Evolutionary conservation across 306 rosid species (phyloP), one percentile per base, ranked within the genome.

Genomic region (Calophaca sinica): DNA sequence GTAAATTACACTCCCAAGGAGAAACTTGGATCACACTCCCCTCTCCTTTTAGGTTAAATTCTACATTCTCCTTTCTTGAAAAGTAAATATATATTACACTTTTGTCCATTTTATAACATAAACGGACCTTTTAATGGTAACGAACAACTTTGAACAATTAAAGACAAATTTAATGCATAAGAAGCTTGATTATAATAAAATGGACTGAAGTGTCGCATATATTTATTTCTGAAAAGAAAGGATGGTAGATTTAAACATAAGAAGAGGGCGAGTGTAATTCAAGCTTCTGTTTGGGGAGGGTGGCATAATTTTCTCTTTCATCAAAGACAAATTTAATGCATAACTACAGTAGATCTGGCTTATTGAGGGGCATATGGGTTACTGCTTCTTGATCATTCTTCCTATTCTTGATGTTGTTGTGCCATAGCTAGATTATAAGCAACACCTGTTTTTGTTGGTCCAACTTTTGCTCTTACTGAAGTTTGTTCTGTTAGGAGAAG

Each of bases 401-500:
- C 32, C 5, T 33, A 20, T 45, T 57, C 33, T 75, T 75, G 53
- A 13, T 51, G 28, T 62, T 52, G 35, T 2, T 52, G 45, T 48
- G 15, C 70, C 39, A 15, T 36, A 73, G 75, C 60, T 67, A 9
- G 12, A 68, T 36, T 61, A 32, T 64, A 32, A 62, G 11, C 51
- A 39, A 51, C 55, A 15, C 66, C 44, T 31, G 38, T 68, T 67
- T 53, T 35, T 46, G 71, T 33, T 63, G 68, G 42, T 28, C 58
- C 14, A 60, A 65, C 54, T 36, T 20, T 44, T 31, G 46, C 51
- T 73, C 50, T 38, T 68, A 15, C n/a, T 29, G 26, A 1, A 32
- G 48, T 73, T 38, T 73, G 31, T 69, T 53, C 49, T 53, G 68
- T 50, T 42, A 39, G 44, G 59, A 55, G 61, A 20, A 20, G n/a